Percentiles rank a stretch among this genome's conserved stretches.
These are phyloP conservation scores for Torulaspora franciscae DNA, from an alignment of 805 yeast species.

Conservation along the genomic window DNA sequence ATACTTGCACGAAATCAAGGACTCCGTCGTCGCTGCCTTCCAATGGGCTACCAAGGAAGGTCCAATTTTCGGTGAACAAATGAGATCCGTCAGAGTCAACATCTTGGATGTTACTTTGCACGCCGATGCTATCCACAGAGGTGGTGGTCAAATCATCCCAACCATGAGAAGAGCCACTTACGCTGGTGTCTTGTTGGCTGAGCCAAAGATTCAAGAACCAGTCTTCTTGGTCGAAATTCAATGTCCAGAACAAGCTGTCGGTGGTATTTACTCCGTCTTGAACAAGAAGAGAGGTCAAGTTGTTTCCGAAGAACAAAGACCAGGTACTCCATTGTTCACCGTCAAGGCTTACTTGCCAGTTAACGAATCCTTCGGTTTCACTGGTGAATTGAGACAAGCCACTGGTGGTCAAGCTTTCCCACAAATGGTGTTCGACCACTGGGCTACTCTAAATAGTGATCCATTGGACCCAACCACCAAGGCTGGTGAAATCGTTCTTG, in stretches of 20 bases:
- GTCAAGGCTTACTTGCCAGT: conserved; percentile 99
- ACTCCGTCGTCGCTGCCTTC: conserved; percentile 99
- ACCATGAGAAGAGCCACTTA: conserved; percentile 99
- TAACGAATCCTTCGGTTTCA: conserved; percentile 99
- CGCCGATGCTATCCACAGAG: conserved; percentile 99
- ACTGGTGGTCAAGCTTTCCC: conserved; percentile 99
- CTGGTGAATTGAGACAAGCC: conserved; percentile 98
- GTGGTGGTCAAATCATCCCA: conserved; percentile 99
- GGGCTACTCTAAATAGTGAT: conserved; percentile 89
- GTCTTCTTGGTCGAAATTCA: conserved; percentile 98
- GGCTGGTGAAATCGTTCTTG: conserved; percentile 60
- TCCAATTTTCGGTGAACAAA: conserved; percentile 94
- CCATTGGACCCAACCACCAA: conserved; percentile 80
- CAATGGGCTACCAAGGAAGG: conserved; percentile 99
- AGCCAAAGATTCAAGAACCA: conserved; percentile 99
- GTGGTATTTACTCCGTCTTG: conserved; percentile 99
- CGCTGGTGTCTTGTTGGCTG: conserved; percentile 97
- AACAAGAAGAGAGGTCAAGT: conserved; percentile 99
- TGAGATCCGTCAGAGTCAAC: conserved; percentile 96
- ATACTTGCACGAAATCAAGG: conserved; percentile 98
- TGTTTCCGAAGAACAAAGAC: conserved; percentile 98
- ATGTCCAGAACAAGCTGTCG: conserved; percentile 98
- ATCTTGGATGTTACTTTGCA: conserved; percentile 98
- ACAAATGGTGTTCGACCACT: conserved; percentile 99
- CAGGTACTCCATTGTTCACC: conserved; percentile 99